Evolutionary conservation across 2,329 filamentous ascomycete species (phyloP).

Genomic region (Macrophomina phaseolina): DNA sequence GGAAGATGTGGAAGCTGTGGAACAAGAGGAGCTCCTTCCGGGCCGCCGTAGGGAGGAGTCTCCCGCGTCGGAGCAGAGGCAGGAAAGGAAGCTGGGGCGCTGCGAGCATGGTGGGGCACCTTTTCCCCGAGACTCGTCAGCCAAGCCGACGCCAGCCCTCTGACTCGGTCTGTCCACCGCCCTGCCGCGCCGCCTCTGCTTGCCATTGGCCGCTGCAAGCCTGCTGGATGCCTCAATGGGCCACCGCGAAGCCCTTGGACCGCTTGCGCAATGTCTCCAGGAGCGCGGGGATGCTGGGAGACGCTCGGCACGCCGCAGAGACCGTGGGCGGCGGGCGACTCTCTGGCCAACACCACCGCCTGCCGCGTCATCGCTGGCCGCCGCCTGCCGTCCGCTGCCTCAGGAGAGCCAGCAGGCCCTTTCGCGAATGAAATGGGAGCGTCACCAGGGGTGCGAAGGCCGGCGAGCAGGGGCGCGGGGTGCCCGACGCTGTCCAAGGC

Average conservation of each 20-base stretch:
- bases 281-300: background rate
- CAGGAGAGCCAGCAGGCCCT: too few species aligned
- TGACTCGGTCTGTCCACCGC: constrained; percentile 8
- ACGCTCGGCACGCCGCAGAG: background rate
- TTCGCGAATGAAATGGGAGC: too few species aligned
- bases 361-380: too few species aligned
- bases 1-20: background rate
- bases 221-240: background rate
- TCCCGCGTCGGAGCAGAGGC: background rate
- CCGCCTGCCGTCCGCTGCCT: too few species aligned
- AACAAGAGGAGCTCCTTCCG: background rate
- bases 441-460: too few species aligned
- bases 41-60: background rate
- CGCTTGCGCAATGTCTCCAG: background rate
- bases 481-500: background rate
- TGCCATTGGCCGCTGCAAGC: background rate
- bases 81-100: background rate
- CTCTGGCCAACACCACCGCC: background rate
- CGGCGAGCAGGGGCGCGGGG: too few species aligned
- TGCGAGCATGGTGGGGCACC: background rate
- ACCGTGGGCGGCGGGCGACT: background rate
- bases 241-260: background rate
- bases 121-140: background rate
- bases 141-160: constrained; percentile 22
- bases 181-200: background rate